phyloP scores from a whole-genome alignment of 139 green algal genomes.

The Tetratostichococcus sp. region DNA sequence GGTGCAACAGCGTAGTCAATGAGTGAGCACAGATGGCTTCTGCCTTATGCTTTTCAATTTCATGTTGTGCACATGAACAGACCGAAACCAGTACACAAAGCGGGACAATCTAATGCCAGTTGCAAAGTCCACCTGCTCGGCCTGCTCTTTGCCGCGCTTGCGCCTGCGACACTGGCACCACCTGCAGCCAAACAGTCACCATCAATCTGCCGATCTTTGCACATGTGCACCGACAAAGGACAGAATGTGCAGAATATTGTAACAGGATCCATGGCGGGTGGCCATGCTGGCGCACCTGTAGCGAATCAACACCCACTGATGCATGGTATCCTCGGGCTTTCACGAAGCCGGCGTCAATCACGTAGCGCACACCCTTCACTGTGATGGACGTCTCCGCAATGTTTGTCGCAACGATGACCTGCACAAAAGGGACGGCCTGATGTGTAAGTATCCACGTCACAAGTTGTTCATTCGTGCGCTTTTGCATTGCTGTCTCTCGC shows the following conservation, averaged over 20 bases:
- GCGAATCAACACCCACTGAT: constrained; percentile 65
- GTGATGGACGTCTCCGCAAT: constrained; percentile 94
- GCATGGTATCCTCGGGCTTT: constrained; percentile 80
- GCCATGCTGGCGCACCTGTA: too few relatives aligned
- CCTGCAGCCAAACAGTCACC: constrained; percentile 8
- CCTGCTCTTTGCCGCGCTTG: constrained; percentile 82
- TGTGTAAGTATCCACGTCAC: too few relatives aligned
- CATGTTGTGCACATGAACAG: too few relatives aligned
- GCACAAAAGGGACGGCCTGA: not conserved
- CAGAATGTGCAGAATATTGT: too few relatives aligned
- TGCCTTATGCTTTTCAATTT: not conserved
- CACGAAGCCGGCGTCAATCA: constrained; percentile 78
- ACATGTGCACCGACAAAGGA: too few relatives aligned
- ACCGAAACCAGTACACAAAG: too few relatives aligned
- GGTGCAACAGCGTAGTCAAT: too few relatives aligned
- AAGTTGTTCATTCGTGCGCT: too few relatives aligned
- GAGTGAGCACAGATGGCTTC: too few relatives aligned
- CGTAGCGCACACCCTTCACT: constrained; percentile 78
- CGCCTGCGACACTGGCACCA: constrained; percentile 72
- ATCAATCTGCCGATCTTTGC: too few relatives aligned
- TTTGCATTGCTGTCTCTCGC: too few relatives aligned
- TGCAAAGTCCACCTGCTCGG: constrained; percentile 49
- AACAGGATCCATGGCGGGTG: too few relatives aligned
- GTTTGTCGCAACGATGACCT: constrained; percentile 87
- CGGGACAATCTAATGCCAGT: not conserved